Percentiles rank a stretch among this genome's conserved stretches.
Conservation (phyloP, 257 asterid species). For the Capsicum chinense region DNA sequence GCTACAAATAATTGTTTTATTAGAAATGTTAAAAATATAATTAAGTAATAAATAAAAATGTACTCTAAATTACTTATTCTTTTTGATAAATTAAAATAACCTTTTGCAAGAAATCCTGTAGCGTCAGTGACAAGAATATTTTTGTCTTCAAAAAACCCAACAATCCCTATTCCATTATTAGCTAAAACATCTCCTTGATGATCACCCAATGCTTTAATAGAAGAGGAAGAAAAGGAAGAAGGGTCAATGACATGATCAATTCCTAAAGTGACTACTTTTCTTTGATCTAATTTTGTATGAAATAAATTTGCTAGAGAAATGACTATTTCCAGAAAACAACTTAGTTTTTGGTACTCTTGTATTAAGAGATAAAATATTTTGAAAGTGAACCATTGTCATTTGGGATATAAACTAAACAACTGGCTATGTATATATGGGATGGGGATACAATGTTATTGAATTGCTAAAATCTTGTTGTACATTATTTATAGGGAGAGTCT, state of each 20-base stretch:
- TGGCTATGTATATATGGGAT: neutral
- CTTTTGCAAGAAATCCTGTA: neutral
- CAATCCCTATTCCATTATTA: neutral
- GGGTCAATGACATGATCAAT: neutral
- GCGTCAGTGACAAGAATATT: neutral
- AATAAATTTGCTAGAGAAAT: neutral
- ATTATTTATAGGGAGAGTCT: neutral
- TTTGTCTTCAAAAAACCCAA: neutral
- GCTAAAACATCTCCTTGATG: neutral
- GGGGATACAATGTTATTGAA: neutral
- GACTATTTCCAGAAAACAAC: neutral
- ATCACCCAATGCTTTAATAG: neutral
- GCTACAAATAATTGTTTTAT: neutral
- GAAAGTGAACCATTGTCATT: neutral
- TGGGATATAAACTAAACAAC: neutral
- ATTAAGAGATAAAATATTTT: neutral
- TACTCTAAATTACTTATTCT: too few relatives aligned
- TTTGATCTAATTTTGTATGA: neutral
- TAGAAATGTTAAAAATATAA: neutral
- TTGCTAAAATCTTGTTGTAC: neutral
- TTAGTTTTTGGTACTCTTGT: neutral
- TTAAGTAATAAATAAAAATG: neutral
- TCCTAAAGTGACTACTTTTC: neutral
- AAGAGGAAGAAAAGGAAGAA: neutral
- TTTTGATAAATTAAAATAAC: neutral